Percentiles rank a stretch among this genome's conserved stretches.
phyloP scores from a whole-genome alignment of 495 filamentous ascomycete species.

The Annulohypoxylon maeteangense region DNA sequence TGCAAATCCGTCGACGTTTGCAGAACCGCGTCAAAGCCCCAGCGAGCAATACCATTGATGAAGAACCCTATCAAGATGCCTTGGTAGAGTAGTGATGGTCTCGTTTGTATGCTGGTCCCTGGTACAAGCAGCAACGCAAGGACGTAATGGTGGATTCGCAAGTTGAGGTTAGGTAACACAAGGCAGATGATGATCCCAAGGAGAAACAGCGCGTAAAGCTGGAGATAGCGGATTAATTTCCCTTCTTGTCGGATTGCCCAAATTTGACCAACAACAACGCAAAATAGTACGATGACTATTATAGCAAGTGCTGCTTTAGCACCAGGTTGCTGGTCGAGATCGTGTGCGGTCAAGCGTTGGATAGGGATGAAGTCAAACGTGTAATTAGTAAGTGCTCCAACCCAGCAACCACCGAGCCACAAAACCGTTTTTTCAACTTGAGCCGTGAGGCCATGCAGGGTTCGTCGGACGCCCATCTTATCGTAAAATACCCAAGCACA shows the following conservation, averaged over 20 bases:
- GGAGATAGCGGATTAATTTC: constrained; percentile 73
- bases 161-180: constrained; percentile 79
- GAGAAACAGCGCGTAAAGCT: constrained; percentile 73
- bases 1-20: constrained; percentile 79
- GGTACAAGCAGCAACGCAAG: constrained; percentile 83
- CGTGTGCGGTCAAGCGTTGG: constrained; percentile 77
- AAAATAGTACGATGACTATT: constrained; percentile 69
- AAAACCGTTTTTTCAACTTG: constrained; percentile 78
- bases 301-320: constrained; percentile 75
- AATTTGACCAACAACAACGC: constrained; percentile 72
- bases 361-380: constrained; percentile 88
- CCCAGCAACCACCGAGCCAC: constrained; percentile 79
- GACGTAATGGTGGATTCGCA: constrained; percentile 96
- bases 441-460: constrained; percentile 67
- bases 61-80: constrained; percentile 91
- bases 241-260: constrained; percentile 80
- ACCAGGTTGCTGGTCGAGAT: constrained; percentile 80
- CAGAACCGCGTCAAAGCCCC: constrained; percentile 92
- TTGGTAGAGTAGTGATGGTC: constrained; percentile 81
- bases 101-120: constrained; percentile 83
- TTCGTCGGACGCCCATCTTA: constrained; percentile 66
- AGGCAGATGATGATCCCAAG: constrained; percentile 70
- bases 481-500: constrained; percentile 78
- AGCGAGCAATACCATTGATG: constrained; percentile 90
- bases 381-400: constrained; percentile 83